Evolutionary conservation across 129 eudicot species (phyloP).

Genomic region (Flaveria bidentis): DNA sequence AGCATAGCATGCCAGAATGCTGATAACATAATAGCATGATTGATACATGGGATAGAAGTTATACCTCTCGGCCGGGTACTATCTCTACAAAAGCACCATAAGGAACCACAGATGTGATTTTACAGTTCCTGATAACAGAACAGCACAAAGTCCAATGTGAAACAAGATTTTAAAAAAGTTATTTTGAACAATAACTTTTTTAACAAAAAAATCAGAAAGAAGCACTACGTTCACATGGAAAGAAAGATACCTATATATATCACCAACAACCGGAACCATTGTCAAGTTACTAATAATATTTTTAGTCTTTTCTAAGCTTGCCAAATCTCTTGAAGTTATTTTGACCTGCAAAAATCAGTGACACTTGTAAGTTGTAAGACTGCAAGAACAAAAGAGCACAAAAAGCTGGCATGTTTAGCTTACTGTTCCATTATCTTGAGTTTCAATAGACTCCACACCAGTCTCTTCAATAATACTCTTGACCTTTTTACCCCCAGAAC

Average conservation of each 20-base stretch:
- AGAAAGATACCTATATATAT: slow-evolving; percentile 69
- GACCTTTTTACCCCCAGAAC: slow-evolving; percentile 94
- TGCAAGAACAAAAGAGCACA: slow-evolving; percentile 23
- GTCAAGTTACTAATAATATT: slow-evolving; percentile 75
- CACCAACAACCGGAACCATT: slow-evolving; percentile 90
- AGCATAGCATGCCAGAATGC: slow-evolving; percentile 11
- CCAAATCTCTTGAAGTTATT: slow-evolving; percentile 77
- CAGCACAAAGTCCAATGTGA: slow-evolving; percentile 18
- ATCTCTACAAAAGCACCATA: slow-evolving; percentile 96
- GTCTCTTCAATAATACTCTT: slow-evolving; percentile 95
- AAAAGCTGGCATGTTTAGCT: slow-evolving; percentile 30
- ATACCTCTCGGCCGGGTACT: slow-evolving; percentile 96
- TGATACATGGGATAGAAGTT: slow-evolving; percentile 15
- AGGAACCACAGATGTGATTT: slow-evolving; percentile 81
- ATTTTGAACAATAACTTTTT: not conserved
- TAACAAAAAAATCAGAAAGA: not conserved
- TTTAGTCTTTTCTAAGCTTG: slow-evolving; percentile 78
- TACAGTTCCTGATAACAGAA: slow-evolving; percentile 70
- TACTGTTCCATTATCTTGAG: slow-evolving; percentile 88
- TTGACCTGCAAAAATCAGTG: slow-evolving; percentile 60
- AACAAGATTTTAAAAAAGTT: not conserved
- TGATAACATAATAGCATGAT: not conserved
- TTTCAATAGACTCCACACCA: slow-evolving; percentile 84
- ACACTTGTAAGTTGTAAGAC: slow-evolving; percentile 30
- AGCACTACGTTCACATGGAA: not conserved